Conservation (phyloP, 2,329 filamentous ascomycete genomes). For the Arthrobotrys iridis region DNA sequence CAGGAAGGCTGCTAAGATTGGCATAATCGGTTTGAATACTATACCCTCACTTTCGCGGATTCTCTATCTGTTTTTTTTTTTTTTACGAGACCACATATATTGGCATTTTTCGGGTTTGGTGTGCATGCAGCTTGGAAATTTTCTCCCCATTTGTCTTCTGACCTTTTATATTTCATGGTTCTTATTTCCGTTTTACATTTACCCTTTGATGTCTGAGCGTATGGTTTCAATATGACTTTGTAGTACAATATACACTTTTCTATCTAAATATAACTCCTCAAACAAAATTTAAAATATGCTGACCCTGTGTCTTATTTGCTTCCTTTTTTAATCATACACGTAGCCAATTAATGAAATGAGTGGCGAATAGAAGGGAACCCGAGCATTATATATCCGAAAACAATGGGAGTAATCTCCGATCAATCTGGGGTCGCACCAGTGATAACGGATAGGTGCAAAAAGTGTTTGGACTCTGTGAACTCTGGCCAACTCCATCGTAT, state of each 20-base stretch:
- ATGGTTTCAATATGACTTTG: slow-evolving; percentile 20
- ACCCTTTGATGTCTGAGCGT: background rate
- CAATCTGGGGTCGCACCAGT: too few species aligned
- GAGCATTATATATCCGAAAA: too few species aligned
- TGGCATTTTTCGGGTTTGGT: slow-evolving; percentile 30
- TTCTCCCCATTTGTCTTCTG: background rate
- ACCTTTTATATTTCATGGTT: slow-evolving; percentile 4
- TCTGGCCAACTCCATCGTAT: too few species aligned
- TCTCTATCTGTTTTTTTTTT: background rate
- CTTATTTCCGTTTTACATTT: background rate
- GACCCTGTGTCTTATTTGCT: background rate
- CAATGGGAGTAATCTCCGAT: too few species aligned
- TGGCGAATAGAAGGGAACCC: too few species aligned
- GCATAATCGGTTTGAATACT: too few species aligned
- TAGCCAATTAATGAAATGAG: too few species aligned
- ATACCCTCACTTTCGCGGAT: too few species aligned
- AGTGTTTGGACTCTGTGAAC: too few species aligned
- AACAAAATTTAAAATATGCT: slow-evolving; percentile 4
- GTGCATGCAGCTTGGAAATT: background rate
- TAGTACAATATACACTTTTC: slow-evolving; percentile 16
- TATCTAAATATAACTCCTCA: slow-evolving; percentile 7
- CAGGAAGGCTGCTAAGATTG: background rate
- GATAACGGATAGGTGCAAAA: too few species aligned
- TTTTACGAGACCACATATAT: slow-evolving; percentile 14
- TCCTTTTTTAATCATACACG: too few species aligned